Evolutionary conservation across 257 asterid species (phyloP).

Genomic region (Solanum pinnatisectum): DNA sequence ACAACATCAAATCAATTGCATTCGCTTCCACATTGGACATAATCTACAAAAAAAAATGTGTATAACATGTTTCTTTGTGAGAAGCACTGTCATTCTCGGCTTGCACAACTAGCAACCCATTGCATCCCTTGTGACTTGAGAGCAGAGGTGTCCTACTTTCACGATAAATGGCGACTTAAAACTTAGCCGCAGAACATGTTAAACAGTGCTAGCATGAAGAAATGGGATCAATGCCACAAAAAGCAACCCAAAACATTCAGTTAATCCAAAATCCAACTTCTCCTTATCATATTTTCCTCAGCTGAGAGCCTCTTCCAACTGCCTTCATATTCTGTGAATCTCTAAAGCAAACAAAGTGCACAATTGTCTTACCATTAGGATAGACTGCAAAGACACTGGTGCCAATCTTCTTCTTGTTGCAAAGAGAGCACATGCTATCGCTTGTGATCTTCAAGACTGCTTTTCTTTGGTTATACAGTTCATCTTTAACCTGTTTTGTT

Average conservation of each 20-base stretch:
- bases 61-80: not conserved
- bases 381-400: constrained; percentile 90
- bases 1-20: not conserved
- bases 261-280: not conserved
- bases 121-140: not conserved
- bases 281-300: constrained; percentile 39
- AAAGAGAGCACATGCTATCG: constrained; percentile 82
- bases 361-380: constrained; percentile 83
- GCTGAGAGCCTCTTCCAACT: constrained; percentile 41
- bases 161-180: not conserved
- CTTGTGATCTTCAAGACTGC: constrained; percentile 61
- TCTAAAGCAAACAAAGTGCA: constrained; percentile 83
- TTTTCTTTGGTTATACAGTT: constrained; percentile 61
- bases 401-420: constrained; percentile 90
- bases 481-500: constrained; percentile 66
- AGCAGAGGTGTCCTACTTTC: not conserved
- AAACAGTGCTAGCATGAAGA: not conserved
- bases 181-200: not conserved
- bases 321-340: constrained; percentile 93
- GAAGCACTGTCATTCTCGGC: not conserved
- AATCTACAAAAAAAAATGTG: not conserved
- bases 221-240: not conserved
- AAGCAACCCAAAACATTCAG: not conserved
- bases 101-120: not conserved
- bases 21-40: not conserved